A percentile compares a stretch with the other conserved stretches of the same genome.
Evolutionary conservation across 768 basidiomycete genomes (phyloP).

Genomic region (Dioszegia hungarica): DNA sequence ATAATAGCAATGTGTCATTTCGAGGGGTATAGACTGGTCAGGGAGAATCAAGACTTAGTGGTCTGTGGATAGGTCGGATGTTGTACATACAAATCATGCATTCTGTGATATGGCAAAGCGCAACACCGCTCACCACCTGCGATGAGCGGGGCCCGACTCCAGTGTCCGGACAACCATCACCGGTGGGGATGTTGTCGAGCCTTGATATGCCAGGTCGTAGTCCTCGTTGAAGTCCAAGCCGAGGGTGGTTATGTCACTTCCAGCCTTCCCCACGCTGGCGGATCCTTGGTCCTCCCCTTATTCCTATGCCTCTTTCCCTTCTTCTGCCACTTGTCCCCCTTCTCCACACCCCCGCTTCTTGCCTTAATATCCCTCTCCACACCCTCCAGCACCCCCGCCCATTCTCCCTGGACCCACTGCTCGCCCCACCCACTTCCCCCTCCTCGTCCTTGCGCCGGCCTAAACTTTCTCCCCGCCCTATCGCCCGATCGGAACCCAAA

Average conservation of each 20-base stretch:
- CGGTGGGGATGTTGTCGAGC: too few relatives aligned
- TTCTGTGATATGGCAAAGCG: too few relatives aligned
- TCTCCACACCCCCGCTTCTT: neutral
- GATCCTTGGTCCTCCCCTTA: conserved; percentile 38
- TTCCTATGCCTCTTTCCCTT: conserved; percentile 18
- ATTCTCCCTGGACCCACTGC: conserved; percentile 37
- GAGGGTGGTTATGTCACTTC: neutral
- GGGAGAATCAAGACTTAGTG: too few relatives aligned
- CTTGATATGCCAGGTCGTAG: too few relatives aligned
- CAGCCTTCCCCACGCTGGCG: conserved; percentile 27
- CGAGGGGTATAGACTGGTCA: neutral
- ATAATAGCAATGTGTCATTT: neutral
- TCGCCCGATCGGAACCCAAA: conserved; percentile 39
- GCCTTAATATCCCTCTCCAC: conserved; percentile 2
- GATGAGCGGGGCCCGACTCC: too few relatives aligned
- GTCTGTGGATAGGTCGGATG: neutral
- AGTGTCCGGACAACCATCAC: too few relatives aligned
- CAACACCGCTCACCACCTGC: too few relatives aligned
- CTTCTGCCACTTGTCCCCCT: neutral
- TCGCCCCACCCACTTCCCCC: conserved; percentile 43
- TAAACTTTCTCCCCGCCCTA: conserved; percentile 45
- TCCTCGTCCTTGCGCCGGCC: conserved; percentile 27
- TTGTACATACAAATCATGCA: neutral
- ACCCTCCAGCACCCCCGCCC: conserved; percentile 16
- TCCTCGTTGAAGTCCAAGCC: too few relatives aligned